Conservation (phyloP, 495 filamentous ascomycete genomes). For the Chaetomidium leptoderma region DNA sequence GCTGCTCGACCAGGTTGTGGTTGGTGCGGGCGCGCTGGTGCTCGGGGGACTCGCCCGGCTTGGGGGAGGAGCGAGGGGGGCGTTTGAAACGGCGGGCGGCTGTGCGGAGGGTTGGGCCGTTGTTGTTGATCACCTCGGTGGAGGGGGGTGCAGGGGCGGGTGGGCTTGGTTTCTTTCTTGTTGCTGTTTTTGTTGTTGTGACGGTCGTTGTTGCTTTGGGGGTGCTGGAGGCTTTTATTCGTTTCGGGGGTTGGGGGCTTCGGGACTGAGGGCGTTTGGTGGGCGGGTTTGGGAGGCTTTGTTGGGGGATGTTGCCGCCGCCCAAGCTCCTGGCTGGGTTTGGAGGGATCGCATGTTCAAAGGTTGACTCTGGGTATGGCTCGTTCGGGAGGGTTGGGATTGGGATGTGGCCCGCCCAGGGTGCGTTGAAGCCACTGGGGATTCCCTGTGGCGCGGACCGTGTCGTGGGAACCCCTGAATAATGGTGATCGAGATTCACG, state of each 20-base stretch:
- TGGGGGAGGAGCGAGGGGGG: neutral
- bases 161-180: neutral
- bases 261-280: neutral
- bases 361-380: neutral
- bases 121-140: no score
- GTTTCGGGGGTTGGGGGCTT: neutral
- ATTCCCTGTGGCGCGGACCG: neutral
- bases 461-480: neutral
- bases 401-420: neutral
- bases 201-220: neutral
- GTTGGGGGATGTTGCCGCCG: neutral
- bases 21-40: constrained; percentile 14
- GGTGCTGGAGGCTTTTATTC: neutral
- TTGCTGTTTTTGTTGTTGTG: neutral
- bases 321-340: neutral
- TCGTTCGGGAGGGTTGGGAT: neutral
- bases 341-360: neutral
- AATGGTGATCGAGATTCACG: neutral
- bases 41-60: constrained; percentile 17
- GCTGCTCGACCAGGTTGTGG: constrained; percentile 20
- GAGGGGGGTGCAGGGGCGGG: neutral
- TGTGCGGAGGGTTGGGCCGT: constrained; percentile 10
- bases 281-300: neutral
- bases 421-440: neutral
- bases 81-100: constrained; percentile 17